Evolutionary conservation across 2,329 filamentous ascomycete genomes (phyloP), one percentile per base, ranked within the genome.

Genomic region (Reticulascus tulasneorum): DNA sequence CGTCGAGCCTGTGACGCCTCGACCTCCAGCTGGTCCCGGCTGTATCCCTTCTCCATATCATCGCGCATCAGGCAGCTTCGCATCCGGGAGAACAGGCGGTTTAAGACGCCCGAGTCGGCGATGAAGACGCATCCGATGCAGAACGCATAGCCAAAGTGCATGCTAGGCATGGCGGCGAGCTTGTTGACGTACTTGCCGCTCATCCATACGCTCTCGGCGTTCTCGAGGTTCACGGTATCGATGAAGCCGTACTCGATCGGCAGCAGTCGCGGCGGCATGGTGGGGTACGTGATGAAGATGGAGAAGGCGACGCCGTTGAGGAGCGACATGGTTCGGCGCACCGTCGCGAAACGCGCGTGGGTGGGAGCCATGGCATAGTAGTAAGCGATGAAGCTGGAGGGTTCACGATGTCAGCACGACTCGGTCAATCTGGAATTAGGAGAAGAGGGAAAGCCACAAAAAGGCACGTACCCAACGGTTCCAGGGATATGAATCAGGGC

Each of bases 151-250:
- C 71, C 70, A 48, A 77, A 77, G 50, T 77, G 73, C 52, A 77
- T 66, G 36, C 67, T 72, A 8, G 75, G 74, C 63, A 78, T 77
- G 3, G 74, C 75, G 2, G 74, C 75, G 13, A 78, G 62, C 40
- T 73, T 69, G 46, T 78, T 78, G 44, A 77, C 73, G 43, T 70
- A 77, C 40, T 75, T 69, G 16, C 72, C 74, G 17, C 64, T 69
- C 52, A 74, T 85, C 81, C 81, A 86, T 1, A 86, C 77, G 45
- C 78, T 84, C 52, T 76, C 68, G 23, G 62, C 63, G 13, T 49
- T 51, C 23, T 52, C 51, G 30, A 65, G 60, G 44, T 78, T 76
- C 10, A 82, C 77, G 2, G 73, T 79, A 46, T 82, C 78, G 38
- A 78, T 66, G 47, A 82, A 82, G 5, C 73, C 74, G 39, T 67